Base-by-base conservation (phyloP, 306 rosid genomes). In the Cicer pinnatifidum region DNA sequence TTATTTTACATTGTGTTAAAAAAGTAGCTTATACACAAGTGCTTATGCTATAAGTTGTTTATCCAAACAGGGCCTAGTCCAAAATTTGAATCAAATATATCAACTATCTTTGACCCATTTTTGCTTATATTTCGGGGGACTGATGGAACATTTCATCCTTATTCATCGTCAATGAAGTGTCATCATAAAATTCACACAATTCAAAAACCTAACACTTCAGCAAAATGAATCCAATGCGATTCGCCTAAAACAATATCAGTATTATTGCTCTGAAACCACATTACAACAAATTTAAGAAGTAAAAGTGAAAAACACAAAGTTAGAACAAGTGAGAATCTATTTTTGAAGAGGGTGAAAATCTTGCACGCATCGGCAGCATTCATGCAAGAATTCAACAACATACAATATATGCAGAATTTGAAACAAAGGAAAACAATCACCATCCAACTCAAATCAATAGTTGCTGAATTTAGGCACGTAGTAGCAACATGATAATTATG, bases 111-210 rank as follows among this genome's bases (percentile, higher is more conserved):
- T 75, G 47, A 13, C 16, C 16, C 43, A 66, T 41, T 41, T 6
- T 41, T 41, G 45, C 8, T 41, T 3, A 3, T 28, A 28, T 28
- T 28, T 0, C 0, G 1, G 35, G 33, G 3, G 35, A 28, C 35
- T 3, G 0, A 23, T 23, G 33, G 35, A 28, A 57, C 7, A 52
- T 3, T 43, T 54, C 9, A 9, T 9, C 15, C 17, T 8, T 19
- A 48, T 20, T 59, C 37, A 68, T 72, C 47, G 2, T 15, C 20
- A 44, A 59, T 46, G 37, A 5, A 69, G 11, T 50, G 74, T 28
- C 62, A 69, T 50, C 39, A 3, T 12, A 51, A n/a, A 69, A 17
- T 39, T 70, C 11, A 75, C 63, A 58, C 33, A 35, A n/a, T 59
- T n/a, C 1, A 77, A 57, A 57, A 9, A 48, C 63, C 33, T 68